phyloP scores from a whole-genome alignment of 495 filamentous ascomycete species.

The Mycothermus thermophilus region DNA sequence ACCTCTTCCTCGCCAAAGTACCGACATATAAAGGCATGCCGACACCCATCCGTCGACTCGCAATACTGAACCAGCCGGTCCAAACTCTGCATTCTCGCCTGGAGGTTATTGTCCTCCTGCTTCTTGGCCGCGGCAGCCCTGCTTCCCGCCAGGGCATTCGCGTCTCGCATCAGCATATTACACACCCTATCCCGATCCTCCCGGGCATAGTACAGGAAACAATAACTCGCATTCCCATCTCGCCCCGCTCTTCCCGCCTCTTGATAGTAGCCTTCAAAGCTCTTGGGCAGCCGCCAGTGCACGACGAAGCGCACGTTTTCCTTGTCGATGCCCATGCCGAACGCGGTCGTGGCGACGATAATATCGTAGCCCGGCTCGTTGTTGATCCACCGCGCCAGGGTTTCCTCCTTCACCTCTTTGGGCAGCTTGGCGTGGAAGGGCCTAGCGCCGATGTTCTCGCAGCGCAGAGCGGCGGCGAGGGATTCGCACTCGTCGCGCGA shows the following conservation, averaged over 20 bases:
- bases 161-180: slow-evolving; percentile 38
- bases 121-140: slow-evolving; percentile 18
- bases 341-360: slow-evolving; percentile 88
- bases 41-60: slow-evolving; percentile 56
- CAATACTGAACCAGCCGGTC: slow-evolving; percentile 62
- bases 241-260: slow-evolving; percentile 86
- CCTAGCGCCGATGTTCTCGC: slow-evolving; percentile 50
- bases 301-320: slow-evolving; percentile 84
- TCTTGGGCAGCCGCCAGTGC: slow-evolving; percentile 85
- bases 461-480: slow-evolving; percentile 49
- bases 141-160: slow-evolving; percentile 19
- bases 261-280: slow-evolving; percentile 91
- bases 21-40: slow-evolving; percentile 61
- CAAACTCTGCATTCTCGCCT: slow-evolving; percentile 32
- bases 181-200: slow-evolving; percentile 66
- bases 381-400: slow-evolving; percentile 58
- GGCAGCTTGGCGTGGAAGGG: slow-evolving; percentile 57
- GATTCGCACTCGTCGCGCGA: slow-evolving; percentile 62
- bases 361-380: slow-evolving; percentile 67
- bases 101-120: slow-evolving; percentile 7
- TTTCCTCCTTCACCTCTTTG: slow-evolving; percentile 47
- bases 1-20: slow-evolving; percentile 63
- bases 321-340: slow-evolving; percentile 97
- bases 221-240: slow-evolving; percentile 72
- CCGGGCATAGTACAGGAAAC: slow-evolving; percentile 76